Base-by-base conservation (phyloP, 2,329 filamentous ascomycete genomes). In the Aspergillus proliferans region DNA sequence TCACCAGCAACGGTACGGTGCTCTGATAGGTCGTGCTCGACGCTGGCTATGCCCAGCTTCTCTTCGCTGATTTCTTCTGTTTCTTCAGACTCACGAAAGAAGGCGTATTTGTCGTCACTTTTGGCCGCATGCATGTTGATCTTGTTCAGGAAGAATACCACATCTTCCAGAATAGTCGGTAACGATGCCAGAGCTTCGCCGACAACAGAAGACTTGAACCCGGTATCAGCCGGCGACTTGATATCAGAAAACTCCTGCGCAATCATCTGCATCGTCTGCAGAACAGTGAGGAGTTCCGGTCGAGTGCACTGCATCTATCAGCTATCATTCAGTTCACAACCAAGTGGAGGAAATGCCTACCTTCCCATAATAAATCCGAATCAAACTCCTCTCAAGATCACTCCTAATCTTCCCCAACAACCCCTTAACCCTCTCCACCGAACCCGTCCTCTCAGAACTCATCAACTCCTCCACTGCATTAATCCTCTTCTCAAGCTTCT, bases 301-400 rank as follows among this genome's bases (percentile, higher is more conserved):
- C 93, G 84, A 1, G 88, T 87, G 67, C 91, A 97, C 72, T 76
- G 45, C 12, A 12, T 26, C 34, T 45, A 19, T 68, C 51, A 66
- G 61, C 43, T 39, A 15, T 18, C 10, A 15, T 4, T 15, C 14
- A 26, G 15, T 21, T 36, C 4, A 21, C 19, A 6, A 18, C 18
- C 15, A 19, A 9, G 21, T 24, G 22, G 9, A 33, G 26, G 10
- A 30, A 30, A 28, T n/a, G 41, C 56, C 7, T 51, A 75, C 72
- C 64, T 95, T 96, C 45, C 91, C 90, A 69, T 98, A 98, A 74
- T 97, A 98, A 51, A 98, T 95, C 41, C 93, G 83, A 61, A 97
- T 91, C 42, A 98, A 76, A 52, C 88, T 93, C 58, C 93, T 90
- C 70, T 98, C 93, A 5, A 98, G 81, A 63, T 98, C 93, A 5